A percentile compares a stretch with the other conserved stretches of the same genome.
These are phyloP conservation scores for Lodderomyces margitis DNA, from an alignment of 1,139 yeast genomes.

Conservation along the genomic window DNA sequence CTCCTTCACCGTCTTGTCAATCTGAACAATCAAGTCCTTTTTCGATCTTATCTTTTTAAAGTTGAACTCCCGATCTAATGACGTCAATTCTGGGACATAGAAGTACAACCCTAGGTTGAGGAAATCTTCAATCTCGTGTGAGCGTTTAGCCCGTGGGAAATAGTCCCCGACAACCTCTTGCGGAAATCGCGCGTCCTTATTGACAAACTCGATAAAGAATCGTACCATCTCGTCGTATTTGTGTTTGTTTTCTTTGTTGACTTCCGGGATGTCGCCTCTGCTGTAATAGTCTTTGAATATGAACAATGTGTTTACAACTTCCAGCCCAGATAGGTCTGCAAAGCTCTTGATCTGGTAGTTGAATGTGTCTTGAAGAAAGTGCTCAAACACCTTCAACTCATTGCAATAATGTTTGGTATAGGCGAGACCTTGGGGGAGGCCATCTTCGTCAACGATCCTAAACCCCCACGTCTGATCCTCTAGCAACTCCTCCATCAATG, in stretches of 20 bases:
- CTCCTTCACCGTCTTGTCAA: slow-evolving; percentile 21
- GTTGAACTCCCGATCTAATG: slow-evolving; percentile 24
- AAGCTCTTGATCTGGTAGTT: slow-evolving; percentile 22
- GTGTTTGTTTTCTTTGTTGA: slow-evolving; percentile 18
- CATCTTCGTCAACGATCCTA: slow-evolving; percentile 5
- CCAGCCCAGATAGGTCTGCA: slow-evolving; percentile 27
- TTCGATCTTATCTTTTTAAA: slow-evolving; percentile 16
- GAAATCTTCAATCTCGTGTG: not conserved
- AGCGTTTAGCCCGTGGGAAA: slow-evolving; percentile 15
- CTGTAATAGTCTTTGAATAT: slow-evolving; percentile 27
- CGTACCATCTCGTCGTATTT: slow-evolving; percentile 26
- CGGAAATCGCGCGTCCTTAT: slow-evolving; percentile 12
- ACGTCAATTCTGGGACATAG: slow-evolving; percentile 25
- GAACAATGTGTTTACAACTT: slow-evolving; percentile 28
- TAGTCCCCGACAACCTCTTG: slow-evolving; percentile 14
- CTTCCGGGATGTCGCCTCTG: slow-evolving; percentile 20
- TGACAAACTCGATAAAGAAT: not conserved
- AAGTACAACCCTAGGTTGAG: slow-evolving; percentile 21
- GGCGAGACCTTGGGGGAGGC: slow-evolving; percentile 5
- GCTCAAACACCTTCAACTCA: slow-evolving; percentile 24
- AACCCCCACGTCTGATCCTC: not conserved
- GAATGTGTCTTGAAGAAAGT: slow-evolving; percentile 25
- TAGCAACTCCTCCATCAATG: not conserved
- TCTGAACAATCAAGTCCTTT: slow-evolving; percentile 19
- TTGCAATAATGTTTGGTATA: slow-evolving; percentile 22